phyloP scores from a whole-genome alignment of 192 early-diverging fungal genomes.

The Backusella parvicylindrica region DNA sequence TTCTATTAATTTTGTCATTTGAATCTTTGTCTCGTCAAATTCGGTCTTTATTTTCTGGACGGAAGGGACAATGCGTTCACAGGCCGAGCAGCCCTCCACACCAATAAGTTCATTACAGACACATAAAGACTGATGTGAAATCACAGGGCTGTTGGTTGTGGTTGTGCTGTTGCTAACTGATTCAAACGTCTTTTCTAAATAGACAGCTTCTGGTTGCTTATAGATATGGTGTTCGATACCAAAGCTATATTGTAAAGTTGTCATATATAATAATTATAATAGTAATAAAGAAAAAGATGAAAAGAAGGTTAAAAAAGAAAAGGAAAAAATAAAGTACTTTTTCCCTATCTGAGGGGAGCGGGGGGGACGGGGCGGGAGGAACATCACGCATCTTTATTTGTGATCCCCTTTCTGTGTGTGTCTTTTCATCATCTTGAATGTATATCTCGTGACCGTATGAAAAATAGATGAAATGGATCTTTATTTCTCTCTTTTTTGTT shows the following conservation, averaged over 20 bases:
- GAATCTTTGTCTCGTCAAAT: not conserved
- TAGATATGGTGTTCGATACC: not conserved
- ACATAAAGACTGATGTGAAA: slow-evolving; percentile 6
- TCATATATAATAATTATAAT: not conserved
- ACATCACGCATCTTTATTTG: slow-evolving; percentile 2
- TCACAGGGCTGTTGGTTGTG: slow-evolving; percentile 11
- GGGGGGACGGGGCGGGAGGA: not conserved
- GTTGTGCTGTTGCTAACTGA: not conserved
- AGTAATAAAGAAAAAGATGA: not conserved
- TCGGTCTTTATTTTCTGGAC: slow-evolving; percentile 1
- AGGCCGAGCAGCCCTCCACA: slow-evolving; percentile 1
- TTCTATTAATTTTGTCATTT: not conserved
- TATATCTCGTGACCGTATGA: not conserved
- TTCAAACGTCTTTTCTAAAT: not conserved
- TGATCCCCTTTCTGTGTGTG: not conserved
- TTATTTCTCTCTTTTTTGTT: no score
- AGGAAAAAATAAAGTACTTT: not conserved
- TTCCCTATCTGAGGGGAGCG: not conserved
- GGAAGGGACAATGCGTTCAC: not conserved
- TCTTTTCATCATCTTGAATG: not conserved
- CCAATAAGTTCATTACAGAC: slow-evolving; percentile 11
- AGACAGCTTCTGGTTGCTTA: not conserved
- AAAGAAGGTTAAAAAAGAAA: not conserved
- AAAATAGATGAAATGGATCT: no score
- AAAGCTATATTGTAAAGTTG: slow-evolving; percentile 2